Percentiles rank a stretch among this genome's conserved stretches.
phyloP scores from a whole-genome alignment of 352 stramenopile genomes.

The Aphanomyces cochlioides region DNA sequence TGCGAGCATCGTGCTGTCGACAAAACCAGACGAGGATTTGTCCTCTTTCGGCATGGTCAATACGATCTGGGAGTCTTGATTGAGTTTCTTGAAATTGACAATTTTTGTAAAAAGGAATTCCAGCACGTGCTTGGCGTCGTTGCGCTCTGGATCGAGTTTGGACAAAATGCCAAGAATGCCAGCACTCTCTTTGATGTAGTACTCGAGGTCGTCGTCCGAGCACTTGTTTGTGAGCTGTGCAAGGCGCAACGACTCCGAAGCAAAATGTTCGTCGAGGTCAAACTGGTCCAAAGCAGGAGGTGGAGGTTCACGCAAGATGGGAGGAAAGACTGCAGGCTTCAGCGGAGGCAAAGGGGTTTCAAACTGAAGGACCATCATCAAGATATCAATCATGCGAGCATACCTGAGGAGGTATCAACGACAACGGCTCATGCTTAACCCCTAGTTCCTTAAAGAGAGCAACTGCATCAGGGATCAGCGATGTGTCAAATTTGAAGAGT shows the following conservation, averaged over 20 bases:
- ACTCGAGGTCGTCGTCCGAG: conserved; percentile 91
- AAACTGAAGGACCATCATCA: conserved; percentile 53
- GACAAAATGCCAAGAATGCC: conserved; percentile 88
- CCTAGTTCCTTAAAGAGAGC: conserved; percentile 88
- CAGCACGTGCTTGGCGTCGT: conserved; percentile 86
- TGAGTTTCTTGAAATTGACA: conserved; percentile 92
- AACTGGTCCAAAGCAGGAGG: conserved; percentile 93
- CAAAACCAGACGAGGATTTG: neutral
- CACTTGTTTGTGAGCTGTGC: conserved; percentile 95
- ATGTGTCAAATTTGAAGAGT: conserved; percentile 94
- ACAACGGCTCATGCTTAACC: conserved; percentile 94
- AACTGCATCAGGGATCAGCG: conserved; percentile 92
- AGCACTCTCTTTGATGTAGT: conserved; percentile 91
- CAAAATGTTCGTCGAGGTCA: conserved; percentile 96
- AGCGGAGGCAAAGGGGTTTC: conserved; percentile 91
- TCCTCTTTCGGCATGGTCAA: neutral
- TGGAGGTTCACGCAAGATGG: conserved; percentile 84
- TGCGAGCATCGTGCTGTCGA: neutral
- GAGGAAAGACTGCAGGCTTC: conserved; percentile 92
- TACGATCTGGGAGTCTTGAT: conserved; percentile 51
- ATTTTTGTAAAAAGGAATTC: conserved; percentile 91
- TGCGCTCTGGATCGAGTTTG: conserved; percentile 66
- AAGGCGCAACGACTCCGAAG: conserved; percentile 86
- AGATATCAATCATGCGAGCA: neutral
- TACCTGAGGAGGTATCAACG: conserved; percentile 89